phyloP scores from a whole-genome alignment of 176 grass and related monocot species.

The Phragmites australis region DNA sequence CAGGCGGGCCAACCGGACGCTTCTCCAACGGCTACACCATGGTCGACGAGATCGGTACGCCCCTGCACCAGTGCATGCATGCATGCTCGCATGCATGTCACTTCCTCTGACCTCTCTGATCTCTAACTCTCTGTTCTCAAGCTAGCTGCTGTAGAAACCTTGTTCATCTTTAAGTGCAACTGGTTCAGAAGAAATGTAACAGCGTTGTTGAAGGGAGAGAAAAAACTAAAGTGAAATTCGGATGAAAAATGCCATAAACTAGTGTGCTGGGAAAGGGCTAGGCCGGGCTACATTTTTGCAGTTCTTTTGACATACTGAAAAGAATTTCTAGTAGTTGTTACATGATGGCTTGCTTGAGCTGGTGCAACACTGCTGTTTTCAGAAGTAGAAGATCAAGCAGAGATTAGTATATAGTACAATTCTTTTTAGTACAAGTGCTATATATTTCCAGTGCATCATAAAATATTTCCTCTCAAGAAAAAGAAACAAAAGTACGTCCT shows the following conservation, averaged over 20 bases:
- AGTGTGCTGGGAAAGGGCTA: background rate
- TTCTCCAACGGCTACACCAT: constrained; percentile 99
- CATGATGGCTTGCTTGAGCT: background rate
- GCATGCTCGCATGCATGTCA: background rate
- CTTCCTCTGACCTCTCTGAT: background rate
- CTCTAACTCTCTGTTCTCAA: background rate
- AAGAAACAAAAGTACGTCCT: constrained; percentile 6
- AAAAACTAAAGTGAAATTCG: background rate
- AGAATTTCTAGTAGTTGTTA: background rate
- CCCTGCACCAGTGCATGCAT: background rate
- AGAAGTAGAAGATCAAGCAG: background rate
- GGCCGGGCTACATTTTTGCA: too few relatives aligned
- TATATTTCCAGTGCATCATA: constrained; percentile 21
- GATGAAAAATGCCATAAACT: background rate
- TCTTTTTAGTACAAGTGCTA: background rate
- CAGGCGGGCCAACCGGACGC: constrained; percentile 72
- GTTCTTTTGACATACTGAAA: background rate
- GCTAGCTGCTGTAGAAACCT: background rate
- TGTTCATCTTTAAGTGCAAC: background rate
- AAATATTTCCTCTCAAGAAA: background rate
- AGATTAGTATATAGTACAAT: background rate
- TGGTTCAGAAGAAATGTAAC: background rate
- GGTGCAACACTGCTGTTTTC: background rate
- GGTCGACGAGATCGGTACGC: constrained; percentile 64
- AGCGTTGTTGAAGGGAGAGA: too few relatives aligned